Conservation (phyloP, 2,329 filamentous ascomycete genomes). For the Aaosphaeria pasadenensis region DNA sequence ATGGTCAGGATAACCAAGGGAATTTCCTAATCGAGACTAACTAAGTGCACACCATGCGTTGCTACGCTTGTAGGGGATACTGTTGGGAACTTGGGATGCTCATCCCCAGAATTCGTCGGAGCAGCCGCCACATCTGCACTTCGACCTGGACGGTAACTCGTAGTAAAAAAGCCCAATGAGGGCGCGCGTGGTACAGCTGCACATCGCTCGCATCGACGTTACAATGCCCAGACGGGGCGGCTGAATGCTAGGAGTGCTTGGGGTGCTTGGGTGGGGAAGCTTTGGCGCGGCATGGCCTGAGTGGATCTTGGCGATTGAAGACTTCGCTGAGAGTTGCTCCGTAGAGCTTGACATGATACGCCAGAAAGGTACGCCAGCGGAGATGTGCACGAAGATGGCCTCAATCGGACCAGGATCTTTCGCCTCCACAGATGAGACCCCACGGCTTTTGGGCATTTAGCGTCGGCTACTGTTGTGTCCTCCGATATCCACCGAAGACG, state of each 20-base stretch:
- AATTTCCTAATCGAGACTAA: background rate
- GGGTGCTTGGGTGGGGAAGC: conserved; percentile 11
- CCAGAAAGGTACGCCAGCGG: no score
- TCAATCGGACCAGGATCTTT: no score
- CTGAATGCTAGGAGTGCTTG: conserved; percentile 10
- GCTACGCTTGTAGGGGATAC: background rate
- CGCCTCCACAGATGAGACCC: no score
- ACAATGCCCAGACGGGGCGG: conserved; percentile 12
- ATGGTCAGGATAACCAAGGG: no score
- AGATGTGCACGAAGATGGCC: no score
- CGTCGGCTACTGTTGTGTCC: no score
- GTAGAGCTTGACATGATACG: background rate
- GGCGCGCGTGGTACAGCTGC: background rate
- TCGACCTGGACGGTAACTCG: background rate
- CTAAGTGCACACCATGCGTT: background rate
- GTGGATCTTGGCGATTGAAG: conserved; percentile 11
- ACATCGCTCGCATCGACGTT: conserved; percentile 4
- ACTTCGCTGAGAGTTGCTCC: background rate
- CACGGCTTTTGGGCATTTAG: no score
- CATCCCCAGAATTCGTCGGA: background rate
- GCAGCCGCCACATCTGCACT: background rate
- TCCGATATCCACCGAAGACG: no score
- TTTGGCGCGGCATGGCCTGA: conserved; percentile 5
- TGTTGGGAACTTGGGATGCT: background rate
- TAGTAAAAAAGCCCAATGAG: background rate